Conservation (phyloP, 805 yeast species). For the Deakozyma indianensis region DNA sequence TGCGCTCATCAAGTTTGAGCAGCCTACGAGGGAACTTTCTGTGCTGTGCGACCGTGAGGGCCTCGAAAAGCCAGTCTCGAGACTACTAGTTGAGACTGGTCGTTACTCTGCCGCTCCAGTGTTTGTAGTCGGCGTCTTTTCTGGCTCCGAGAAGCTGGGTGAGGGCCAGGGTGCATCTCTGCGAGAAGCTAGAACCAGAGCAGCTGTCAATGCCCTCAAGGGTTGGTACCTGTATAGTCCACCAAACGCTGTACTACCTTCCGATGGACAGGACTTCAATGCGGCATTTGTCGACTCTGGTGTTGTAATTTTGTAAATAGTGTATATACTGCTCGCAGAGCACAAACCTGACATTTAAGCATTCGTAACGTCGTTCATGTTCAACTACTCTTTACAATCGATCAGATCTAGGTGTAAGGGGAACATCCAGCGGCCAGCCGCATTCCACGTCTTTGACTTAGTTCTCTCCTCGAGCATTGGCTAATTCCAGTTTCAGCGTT, state of each 20-base stretch:
- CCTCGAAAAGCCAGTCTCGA: conserved; percentile 59
- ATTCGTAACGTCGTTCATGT: too few relatives aligned
- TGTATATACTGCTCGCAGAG: too few relatives aligned
- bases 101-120: conserved; percentile 72
- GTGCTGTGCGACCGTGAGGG: conserved; percentile 64
- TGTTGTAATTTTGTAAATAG: conserved; percentile 1
- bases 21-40: conserved; percentile 75
- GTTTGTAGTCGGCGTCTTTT: conserved; percentile 81
- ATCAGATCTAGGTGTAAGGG: too few relatives aligned
- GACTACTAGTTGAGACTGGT: conserved; percentile 88
- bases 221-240: conserved; percentile 90
- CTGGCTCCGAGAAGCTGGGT: conserved; percentile 71
- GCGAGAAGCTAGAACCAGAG: conserved; percentile 83
- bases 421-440: too few relatives aligned
- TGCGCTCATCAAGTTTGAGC: conserved; percentile 62
- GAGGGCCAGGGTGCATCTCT: conserved; percentile 90
- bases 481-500: background rate
- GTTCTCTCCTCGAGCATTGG: background rate
- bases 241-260: conserved; percentile 21
- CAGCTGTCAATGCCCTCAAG: conserved; percentile 80
- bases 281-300: background rate
- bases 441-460: too few relatives aligned
- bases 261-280: background rate
- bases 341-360: too few relatives aligned
- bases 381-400: too few relatives aligned